A percentile compares a stretch with the other conserved stretches of the same genome.
Conservation (phyloP, 1,284 basidiomycete species). For the Naganishia sp. region DNA sequence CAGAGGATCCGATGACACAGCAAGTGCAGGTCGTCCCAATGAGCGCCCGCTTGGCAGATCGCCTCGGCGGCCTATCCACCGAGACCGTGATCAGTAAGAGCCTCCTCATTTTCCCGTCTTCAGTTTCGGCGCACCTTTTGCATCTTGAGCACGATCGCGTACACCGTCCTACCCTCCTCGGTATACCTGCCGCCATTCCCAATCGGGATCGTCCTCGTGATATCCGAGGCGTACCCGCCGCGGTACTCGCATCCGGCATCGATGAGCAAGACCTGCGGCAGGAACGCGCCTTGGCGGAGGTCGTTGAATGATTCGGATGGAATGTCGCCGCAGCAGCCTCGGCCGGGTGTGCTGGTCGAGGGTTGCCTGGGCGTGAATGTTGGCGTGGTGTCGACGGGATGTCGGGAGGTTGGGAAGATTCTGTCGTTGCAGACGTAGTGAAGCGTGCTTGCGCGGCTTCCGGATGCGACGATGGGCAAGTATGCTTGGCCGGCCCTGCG, state of each 20-base stretch:
- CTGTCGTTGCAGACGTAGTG: conserved; percentile 70
- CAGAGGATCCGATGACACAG: conserved; percentile 76
- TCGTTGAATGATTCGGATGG: conserved; percentile 38
- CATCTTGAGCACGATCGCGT: conserved; percentile 83
- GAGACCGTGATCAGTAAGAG: conserved; percentile 2
- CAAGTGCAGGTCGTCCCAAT: conserved; percentile 83
- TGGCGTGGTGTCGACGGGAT: conserved; percentile 38
- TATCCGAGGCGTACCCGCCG: conserved; percentile 57
- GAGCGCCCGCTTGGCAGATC: conserved; percentile 67
- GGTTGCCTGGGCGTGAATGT: conserved; percentile 39
- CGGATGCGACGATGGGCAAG: conserved; percentile 82
- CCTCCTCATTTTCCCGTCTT: no score
- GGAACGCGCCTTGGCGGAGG: conserved; percentile 45
- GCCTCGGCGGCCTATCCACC: conserved; percentile 64
- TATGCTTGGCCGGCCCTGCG: conserved; percentile 79
- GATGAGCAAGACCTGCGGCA: conserved; percentile 80
- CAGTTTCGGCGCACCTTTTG: conserved; percentile 64
- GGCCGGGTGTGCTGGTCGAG: conserved; percentile 38
- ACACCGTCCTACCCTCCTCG: conserved; percentile 72
- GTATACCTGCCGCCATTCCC: conserved; percentile 88
- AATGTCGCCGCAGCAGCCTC: conserved; percentile 49
- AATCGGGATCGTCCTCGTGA: conserved; percentile 57
- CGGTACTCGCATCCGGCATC: conserved; percentile 87
- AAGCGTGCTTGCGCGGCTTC: conserved; percentile 77
- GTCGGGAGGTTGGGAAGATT: conserved; percentile 44